phyloP scores from a whole-genome alignment of 495 filamentous ascomycete species.

The Glonium stellatum region DNA sequence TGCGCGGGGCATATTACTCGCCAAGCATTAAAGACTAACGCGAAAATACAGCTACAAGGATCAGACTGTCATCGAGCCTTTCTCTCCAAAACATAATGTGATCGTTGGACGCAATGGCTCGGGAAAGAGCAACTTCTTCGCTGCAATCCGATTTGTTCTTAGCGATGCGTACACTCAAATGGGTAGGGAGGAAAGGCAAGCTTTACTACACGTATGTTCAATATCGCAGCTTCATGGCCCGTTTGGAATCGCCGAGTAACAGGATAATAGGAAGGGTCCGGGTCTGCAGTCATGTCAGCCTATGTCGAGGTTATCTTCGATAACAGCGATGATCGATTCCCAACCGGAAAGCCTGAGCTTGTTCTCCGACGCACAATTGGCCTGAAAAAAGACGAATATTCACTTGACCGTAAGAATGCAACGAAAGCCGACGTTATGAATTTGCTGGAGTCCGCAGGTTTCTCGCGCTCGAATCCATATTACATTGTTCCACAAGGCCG shows the following conservation, averaged over 20 bases:
- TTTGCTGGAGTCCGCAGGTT: constrained; percentile 89
- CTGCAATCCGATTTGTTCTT: constrained; percentile 95
- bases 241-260: constrained; percentile 2
- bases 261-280: constrained; percentile 70
- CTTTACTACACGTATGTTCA: constrained; percentile 67
- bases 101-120: constrained; percentile 99
- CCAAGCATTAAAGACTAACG: neutral
- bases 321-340: constrained; percentile 93
- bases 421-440: constrained; percentile 94
- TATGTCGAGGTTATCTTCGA: constrained; percentile 99
- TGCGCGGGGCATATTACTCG: constrained; percentile 37
- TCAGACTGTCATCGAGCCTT: constrained; percentile 96
- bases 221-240: neutral
- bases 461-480: constrained; percentile 95
- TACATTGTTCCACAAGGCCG: constrained; percentile 98
- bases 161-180: constrained; percentile 97
- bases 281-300: constrained; percentile 95
- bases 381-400: constrained; percentile 97
- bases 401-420: constrained; percentile 88
- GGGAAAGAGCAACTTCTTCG: constrained; percentile 99
- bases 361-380: constrained; percentile 90
- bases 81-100: constrained; percentile 96
- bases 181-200: constrained; percentile 91
- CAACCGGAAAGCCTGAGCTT: constrained; percentile 84
- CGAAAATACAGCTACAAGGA: constrained; percentile 83